Conservation (phyloP, 2,329 filamentous ascomycete species). For the Monilinia laxa region DNA sequence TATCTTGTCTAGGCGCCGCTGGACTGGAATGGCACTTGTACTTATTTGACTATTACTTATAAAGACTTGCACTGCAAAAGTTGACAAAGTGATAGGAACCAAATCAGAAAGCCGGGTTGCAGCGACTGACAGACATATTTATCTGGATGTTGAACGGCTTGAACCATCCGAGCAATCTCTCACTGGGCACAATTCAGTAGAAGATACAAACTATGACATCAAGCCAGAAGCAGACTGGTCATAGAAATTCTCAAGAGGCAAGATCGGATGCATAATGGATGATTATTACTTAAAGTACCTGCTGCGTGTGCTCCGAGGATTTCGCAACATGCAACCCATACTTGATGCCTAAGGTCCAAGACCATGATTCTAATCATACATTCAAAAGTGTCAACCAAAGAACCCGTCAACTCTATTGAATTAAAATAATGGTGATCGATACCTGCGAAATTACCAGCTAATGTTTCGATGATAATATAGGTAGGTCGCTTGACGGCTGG, state of each 20-base stretch:
- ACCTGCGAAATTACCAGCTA: neutral
- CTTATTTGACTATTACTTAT: neutral
- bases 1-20: neutral
- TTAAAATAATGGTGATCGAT: neutral
- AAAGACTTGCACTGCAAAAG: no score
- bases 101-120: neutral
- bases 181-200: neutral
- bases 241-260: no score
- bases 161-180: neutral
- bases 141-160: no score
- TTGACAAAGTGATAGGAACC: neutral
- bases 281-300: neutral
- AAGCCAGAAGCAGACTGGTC: neutral
- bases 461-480: neutral
- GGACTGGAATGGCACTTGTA: neutral
- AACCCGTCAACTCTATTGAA: neutral
- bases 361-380: fast-evolving
- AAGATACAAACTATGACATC: neutral
- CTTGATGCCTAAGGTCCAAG: neutral
- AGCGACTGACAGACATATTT: fast-evolving
- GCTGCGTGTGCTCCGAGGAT: no score
- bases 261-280: neutral
- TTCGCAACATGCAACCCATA: neutral
- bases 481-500: neutral
- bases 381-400: neutral